Percentiles rank a stretch among this genome's conserved stretches.
phyloP scores from a whole-genome alignment of 2,329 filamentous ascomycete genomes.

The Diplodia scrobiculata region DNA sequence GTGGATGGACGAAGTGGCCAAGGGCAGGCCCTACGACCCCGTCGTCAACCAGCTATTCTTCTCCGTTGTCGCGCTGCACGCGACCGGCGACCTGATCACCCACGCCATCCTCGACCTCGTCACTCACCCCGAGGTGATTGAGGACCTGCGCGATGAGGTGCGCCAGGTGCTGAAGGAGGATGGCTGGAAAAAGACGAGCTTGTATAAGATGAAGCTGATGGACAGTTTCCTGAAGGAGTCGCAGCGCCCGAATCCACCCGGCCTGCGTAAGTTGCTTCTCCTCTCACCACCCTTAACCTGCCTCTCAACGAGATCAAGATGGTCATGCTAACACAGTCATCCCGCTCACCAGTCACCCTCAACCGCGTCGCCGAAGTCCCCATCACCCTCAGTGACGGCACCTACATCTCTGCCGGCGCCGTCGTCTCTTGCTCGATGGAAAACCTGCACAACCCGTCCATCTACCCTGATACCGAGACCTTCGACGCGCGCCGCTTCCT shows the following conservation, averaged over 20 bases:
- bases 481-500: slow-evolving; percentile 32
- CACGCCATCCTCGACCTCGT: slow-evolving; percentile 35
- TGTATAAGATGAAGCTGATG: slow-evolving; percentile 39
- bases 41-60: slow-evolving; percentile 30
- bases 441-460: slow-evolving; percentile 20
- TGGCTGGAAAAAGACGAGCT: slow-evolving; percentile 37
- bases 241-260: slow-evolving; percentile 36
- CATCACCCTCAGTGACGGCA: slow-evolving; percentile 38
- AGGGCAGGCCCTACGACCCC: slow-evolving; percentile 31
- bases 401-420: slow-evolving; percentile 33
- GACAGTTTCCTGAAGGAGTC: slow-evolving; percentile 43
- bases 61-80: slow-evolving; percentile 33
- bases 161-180: slow-evolving; percentile 34
- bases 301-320: neutral
- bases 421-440: slow-evolving; percentile 24
- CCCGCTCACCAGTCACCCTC: slow-evolving; percentile 30
- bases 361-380: slow-evolving; percentile 34
- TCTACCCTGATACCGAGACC: slow-evolving; percentile 28
- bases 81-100: slow-evolving; percentile 35
- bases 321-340: neutral
- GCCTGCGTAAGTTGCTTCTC: slow-evolving; percentile 31
- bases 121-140: slow-evolving; percentile 35
- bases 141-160: slow-evolving; percentile 36
- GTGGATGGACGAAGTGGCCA: slow-evolving; percentile 34
- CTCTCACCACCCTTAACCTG: no score